Evolutionary conservation across 2,329 filamentous ascomycete species (phyloP), one percentile per base, ranked within the genome.

Genomic region (Pseudogymnoascus sp.): DNA sequence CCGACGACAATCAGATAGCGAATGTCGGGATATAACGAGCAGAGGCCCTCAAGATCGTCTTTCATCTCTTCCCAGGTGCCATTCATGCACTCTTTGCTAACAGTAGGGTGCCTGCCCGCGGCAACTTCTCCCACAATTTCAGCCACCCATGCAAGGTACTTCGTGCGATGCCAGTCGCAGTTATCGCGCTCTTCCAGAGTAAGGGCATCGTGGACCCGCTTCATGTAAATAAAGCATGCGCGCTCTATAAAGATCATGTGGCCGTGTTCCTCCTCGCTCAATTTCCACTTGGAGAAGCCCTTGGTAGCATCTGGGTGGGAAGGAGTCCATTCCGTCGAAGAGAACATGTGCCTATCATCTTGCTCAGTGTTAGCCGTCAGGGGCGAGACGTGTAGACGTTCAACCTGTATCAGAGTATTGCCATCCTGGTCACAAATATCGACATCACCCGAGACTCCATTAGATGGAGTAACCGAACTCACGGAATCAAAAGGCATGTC

Each of bases 151-250:
- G 60, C 59, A 38, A 64, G 23, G 17, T 61, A 44, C 37, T 42
- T 59, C 37, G 21, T 46, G 19, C 29, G 62, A 35, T 64, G 62
- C 23, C 29, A 61, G 59, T 64, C 62, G 37, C 62, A 64, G 37
- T 44, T 44, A 10, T 60, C 62, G 19, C 59, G 62, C 29, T 64
- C 62, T 17, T 61, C 62, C 13, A 17, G n/a, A 26, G 62, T 64
- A 42, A 64, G 21, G 3, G 59, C 11, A 26, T 64, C 19, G 31
- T 64, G 44, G 10, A 50, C 17, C 29, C 46, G 59, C 56, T 61
- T 60, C 11, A 64, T 26, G 62, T 64, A 64, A 33, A 64, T 31
- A 17, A 64, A 61, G 40, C 62, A 64, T 50, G 62, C 35, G 53
- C 62, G 62, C 37, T 64, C 62, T n/a, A 60, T 44, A 56, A 63